phyloP scores from a whole-genome alignment of 306 rosid species.

The Prunus fruticosa region DNA sequence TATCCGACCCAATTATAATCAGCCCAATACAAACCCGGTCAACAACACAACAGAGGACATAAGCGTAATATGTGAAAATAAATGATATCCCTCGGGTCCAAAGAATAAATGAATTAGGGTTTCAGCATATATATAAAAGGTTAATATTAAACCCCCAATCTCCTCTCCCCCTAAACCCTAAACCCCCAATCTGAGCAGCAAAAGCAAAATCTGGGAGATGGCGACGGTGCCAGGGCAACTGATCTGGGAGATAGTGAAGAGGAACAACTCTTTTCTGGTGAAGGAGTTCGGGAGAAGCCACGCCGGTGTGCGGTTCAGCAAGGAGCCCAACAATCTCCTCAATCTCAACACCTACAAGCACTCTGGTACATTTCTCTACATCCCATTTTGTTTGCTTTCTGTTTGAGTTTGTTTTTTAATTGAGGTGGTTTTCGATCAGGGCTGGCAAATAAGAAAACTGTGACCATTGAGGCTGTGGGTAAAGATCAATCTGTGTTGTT shows the following conservation, averaged over 20 bases:
- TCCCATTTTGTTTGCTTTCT: background rate
- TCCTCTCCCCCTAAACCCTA: background rate
- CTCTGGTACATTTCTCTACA: conserved; percentile 49
- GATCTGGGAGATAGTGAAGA: conserved; percentile 95
- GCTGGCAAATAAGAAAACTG: conserved; percentile 96
- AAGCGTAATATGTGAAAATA: conserved; percentile 4
- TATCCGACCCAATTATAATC: background rate
- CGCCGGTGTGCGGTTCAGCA: conserved; percentile 75
- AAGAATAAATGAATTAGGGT: conserved; percentile 38
- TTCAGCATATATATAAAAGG: conserved; percentile 17
- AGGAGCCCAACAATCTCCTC: conserved; percentile 82
- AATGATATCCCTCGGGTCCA: conserved; percentile 19
- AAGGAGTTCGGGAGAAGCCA: conserved; percentile 80
- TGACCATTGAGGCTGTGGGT: conserved; percentile 66
- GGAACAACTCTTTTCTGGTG: conserved; percentile 78
- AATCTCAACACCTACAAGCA: conserved; percentile 72
- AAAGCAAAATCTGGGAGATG: conserved; percentile 39
- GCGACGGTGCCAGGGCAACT: conserved; percentile 85
- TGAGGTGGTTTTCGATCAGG: conserved; percentile 35
- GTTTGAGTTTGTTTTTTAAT: background rate
- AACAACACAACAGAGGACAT: background rate
- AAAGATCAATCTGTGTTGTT: conserved; percentile 75
- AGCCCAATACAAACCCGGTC: background rate
- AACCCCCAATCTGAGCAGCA: background rate
- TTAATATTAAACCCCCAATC: background rate